Conservation (phyloP, 2,329 filamentous ascomycete genomes). For the Ophiostoma tasmaniense region DNA sequence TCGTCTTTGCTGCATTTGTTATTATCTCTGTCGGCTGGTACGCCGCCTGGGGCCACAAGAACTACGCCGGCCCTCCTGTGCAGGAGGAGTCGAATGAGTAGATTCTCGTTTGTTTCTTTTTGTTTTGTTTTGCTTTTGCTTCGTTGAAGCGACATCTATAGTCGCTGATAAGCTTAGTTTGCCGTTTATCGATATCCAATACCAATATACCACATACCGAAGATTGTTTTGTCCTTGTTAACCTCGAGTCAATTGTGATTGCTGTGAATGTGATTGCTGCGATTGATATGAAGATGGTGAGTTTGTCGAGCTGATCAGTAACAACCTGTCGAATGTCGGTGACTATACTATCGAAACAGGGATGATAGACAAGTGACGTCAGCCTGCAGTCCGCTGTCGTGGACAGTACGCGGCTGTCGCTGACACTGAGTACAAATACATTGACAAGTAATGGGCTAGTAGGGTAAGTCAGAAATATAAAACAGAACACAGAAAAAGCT, state of each 20-base stretch:
- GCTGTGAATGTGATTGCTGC: no score
- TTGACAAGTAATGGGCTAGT: not conserved
- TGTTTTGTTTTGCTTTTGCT: not conserved
- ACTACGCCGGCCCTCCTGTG: slow-evolving; percentile 4
- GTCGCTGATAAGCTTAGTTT: not conserved
- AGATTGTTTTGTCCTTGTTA: no score
- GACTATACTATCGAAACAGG: not conserved
- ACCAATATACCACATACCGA: not conserved
- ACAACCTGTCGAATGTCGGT: no score
- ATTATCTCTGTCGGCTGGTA: slow-evolving; percentile 3
- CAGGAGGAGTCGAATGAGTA: not conserved
- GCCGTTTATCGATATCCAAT: not conserved
- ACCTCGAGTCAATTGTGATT: no score
- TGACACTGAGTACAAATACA: not conserved
- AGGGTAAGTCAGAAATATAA: not conserved
- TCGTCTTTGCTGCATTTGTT: slow-evolving; percentile 6
- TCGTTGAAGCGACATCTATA: not conserved
- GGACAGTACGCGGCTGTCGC: not conserved
- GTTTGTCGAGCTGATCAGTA: no score
- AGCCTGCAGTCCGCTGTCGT: not conserved
- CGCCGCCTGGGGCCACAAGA: slow-evolving; percentile 6
- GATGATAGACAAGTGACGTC: not conserved
- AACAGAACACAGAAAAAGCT: slow-evolving; percentile 2
- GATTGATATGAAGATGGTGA: no score
- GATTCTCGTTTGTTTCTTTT: not conserved